phyloP scores from a whole-genome alignment of 768 basidiomycete species.

The Suillus decipiens region DNA sequence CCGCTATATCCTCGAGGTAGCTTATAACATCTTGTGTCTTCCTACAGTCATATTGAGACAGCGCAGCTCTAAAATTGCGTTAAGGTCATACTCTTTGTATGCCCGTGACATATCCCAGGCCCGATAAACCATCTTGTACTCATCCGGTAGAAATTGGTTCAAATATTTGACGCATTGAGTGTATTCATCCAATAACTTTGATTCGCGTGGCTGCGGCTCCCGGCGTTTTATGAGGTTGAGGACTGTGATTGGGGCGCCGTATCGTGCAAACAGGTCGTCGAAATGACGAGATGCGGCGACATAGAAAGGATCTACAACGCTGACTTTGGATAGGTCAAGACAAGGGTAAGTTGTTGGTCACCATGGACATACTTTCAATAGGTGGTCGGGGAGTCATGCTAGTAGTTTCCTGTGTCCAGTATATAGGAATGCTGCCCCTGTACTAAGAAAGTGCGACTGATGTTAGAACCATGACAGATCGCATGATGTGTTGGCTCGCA shows the following conservation, averaged over 20 bases:
- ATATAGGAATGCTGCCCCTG: constrained; percentile 92
- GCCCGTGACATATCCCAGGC: constrained; percentile 97
- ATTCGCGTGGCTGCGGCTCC: constrained; percentile 79
- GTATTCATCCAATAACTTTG: constrained; percentile 88
- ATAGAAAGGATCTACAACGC: constrained; percentile 93
- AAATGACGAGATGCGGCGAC: constrained; percentile 93
- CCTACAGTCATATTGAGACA: constrained; percentile 40
- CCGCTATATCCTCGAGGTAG: constrained; percentile 91
- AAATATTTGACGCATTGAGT: constrained; percentile 90
- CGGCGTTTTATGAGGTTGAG: constrained; percentile 93
- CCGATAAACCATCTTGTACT: constrained; percentile 86
- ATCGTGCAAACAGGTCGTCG: constrained; percentile 84
- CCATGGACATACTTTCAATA: constrained; percentile 76
- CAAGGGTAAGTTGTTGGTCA: constrained; percentile 4
- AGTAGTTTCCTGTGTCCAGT: constrained; percentile 94
- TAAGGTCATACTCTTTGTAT: constrained; percentile 77
- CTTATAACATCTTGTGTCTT: constrained; percentile 96
- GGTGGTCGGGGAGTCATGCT: constrained; percentile 92
- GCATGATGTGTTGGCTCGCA: constrained; percentile 22
- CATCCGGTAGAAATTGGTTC: constrained; percentile 90
- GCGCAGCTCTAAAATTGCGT: not conserved
- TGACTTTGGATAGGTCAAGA: constrained; percentile 53
- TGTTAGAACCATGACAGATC: constrained; percentile 4
- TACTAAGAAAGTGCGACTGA: constrained; percentile 49
- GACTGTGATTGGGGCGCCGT: constrained; percentile 87